Percentiles rank a stretch among this genome's conserved stretches.
Conservation (phyloP, 2,329 filamentous ascomycete species). For the Sporothrix luriei region DNA sequence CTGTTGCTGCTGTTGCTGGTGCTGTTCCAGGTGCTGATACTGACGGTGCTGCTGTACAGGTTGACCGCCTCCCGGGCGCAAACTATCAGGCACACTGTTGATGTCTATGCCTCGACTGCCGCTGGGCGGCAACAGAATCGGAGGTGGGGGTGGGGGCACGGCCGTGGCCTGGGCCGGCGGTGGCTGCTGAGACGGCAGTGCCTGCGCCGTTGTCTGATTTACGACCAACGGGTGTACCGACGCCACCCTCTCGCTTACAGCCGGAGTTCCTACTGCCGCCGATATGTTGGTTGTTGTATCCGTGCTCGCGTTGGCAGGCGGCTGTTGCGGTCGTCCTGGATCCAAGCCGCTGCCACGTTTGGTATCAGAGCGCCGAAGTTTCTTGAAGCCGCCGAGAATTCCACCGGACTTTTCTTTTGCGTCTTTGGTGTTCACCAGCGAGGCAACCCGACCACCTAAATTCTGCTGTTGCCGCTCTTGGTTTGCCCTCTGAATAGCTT, state of each 20-base stretch:
- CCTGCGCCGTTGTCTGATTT: background rate
- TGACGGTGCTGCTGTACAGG: background rate
- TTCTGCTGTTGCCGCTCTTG: background rate
- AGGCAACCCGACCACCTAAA: background rate
- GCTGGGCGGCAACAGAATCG: background rate
- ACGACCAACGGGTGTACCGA: background rate
- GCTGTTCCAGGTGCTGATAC: background rate
- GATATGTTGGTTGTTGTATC: background rate
- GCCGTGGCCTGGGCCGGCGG: background rate
- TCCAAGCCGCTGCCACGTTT: background rate
- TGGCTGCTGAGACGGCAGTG: background rate
- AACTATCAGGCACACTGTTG: background rate
- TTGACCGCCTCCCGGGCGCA: conserved; percentile 3
- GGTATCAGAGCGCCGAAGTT: conserved; percentile 25
- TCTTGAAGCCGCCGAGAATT: conserved; percentile 20
- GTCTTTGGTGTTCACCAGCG: background rate
- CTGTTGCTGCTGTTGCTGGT: background rate
- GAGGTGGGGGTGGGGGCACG: conserved; percentile 11
- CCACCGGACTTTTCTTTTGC: conserved; percentile 5
- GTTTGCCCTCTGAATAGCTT: conserved; percentile 9
- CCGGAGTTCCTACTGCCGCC: background rate
- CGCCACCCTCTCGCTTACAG: background rate
- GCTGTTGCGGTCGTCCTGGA: background rate
- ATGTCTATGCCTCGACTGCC: background rate
- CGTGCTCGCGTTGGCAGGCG: background rate